phyloP scores from a whole-genome alignment of 306 rosid species.

The Glycyrrhiza uralensis region DNA sequence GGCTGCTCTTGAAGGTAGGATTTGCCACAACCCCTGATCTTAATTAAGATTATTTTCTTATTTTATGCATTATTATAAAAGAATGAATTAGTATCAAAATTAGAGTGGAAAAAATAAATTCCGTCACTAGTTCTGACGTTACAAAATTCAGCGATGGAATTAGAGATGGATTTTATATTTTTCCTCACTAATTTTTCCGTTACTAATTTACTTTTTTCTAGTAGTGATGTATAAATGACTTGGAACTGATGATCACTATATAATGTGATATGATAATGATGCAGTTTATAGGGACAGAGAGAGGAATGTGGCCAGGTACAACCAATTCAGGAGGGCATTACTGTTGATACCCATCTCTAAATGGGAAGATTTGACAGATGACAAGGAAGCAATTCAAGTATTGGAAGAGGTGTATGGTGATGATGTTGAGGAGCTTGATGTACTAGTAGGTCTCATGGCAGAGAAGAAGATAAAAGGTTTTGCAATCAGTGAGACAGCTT shows the following conservation, averaged over 20 bases:
- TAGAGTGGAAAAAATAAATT: too few species aligned
- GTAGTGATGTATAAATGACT: too few species aligned
- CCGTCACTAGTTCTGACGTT: too few species aligned
- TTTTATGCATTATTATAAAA: too few species aligned
- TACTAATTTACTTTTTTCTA: too few species aligned
- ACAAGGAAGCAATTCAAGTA: slow-evolving; percentile 39
- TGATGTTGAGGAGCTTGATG: slow-evolving; percentile 60
- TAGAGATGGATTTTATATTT: too few species aligned
- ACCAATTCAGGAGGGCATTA: slow-evolving; percentile 45
- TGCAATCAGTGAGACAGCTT: slow-evolving; percentile 64
- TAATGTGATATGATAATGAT: neutral
- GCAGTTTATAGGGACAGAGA: slow-evolving; percentile 68
- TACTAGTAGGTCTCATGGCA: slow-evolving; percentile 61
- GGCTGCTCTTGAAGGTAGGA: slow-evolving; percentile 55
- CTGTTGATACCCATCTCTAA: slow-evolving; percentile 48
- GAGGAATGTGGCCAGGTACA: slow-evolving; percentile 56
- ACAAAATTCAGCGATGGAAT: too few species aligned
- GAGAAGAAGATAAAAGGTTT: slow-evolving; percentile 65
- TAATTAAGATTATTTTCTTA: neutral
- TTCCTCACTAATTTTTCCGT: too few species aligned
- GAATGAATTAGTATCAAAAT: too few species aligned
- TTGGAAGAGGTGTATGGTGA: slow-evolving; percentile 49
- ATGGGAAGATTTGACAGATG: slow-evolving; percentile 63
- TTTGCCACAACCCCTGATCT: neutral
- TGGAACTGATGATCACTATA: neutral